A percentile compares a stretch with the other conserved stretches of the same genome.
phyloP scores from a whole-genome alignment of 2,329 filamentous ascomycete species.

The Clonostachys rhizophaga region DNA sequence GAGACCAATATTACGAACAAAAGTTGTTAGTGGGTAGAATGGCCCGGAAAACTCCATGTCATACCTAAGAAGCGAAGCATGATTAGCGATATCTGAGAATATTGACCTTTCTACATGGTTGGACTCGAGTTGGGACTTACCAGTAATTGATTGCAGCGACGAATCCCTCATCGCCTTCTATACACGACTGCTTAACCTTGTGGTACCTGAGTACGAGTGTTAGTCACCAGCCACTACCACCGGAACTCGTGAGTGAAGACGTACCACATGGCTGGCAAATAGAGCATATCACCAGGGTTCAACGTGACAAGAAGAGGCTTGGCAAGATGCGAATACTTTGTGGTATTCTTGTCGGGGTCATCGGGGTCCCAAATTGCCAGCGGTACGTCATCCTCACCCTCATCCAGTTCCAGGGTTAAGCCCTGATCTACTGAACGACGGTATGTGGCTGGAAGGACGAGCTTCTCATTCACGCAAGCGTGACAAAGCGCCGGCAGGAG shows the following conservation, averaged over 20 bases:
- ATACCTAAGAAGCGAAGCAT: slow-evolving; percentile 47
- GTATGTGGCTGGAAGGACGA: slow-evolving; percentile 56
- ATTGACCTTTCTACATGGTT: too few relatives aligned
- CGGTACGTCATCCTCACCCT: slow-evolving; percentile 41
- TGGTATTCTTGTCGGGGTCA: slow-evolving; percentile 37
- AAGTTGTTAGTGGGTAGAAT: slow-evolving; percentile 57
- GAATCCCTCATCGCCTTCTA: slow-evolving; percentile 64
- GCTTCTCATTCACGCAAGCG: slow-evolving; percentile 62
- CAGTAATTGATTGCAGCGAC: slow-evolving; percentile 82
- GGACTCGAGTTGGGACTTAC: slow-evolving; percentile 29
- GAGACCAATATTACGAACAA: slow-evolving; percentile 37
- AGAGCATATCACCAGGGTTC: slow-evolving; percentile 73
- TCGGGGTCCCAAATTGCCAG: slow-evolving; percentile 76
- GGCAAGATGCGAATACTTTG: slow-evolving; percentile 54
- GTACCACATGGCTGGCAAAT: slow-evolving; percentile 76
- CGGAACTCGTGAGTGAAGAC: slow-evolving; percentile 9
- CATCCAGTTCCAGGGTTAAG: slow-evolving; percentile 27
- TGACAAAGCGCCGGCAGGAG: slow-evolving; percentile 68
- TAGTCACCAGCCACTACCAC: not conserved
- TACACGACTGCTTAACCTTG: slow-evolving; percentile 70
- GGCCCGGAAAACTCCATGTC: slow-evolving; percentile 73
- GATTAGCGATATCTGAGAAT: not conserved
- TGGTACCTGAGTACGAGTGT: slow-evolving; percentile 52
- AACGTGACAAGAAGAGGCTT: slow-evolving; percentile 63
- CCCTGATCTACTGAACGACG: slow-evolving; percentile 17